phyloP scores from a whole-genome alignment of 192 early-diverging fungal genomes.

The Coemansia sp. region DNA sequence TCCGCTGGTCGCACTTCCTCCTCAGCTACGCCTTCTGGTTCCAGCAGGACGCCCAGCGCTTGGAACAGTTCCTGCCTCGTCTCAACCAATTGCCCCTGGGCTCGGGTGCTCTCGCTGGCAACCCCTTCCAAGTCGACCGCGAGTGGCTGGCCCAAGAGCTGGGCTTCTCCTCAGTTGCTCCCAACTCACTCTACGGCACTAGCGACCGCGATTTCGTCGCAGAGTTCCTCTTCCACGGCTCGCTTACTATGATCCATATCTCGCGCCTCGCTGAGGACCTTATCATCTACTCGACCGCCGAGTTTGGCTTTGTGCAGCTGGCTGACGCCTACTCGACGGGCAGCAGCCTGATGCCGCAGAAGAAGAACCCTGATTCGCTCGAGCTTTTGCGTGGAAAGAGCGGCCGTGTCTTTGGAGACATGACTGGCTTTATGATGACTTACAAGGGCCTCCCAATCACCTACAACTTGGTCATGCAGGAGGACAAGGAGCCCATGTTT shows the following conservation, averaged over 20 bases:
- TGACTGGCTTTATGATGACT: constrained; percentile 98
- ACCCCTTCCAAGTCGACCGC: constrained; percentile 96
- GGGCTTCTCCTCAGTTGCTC: constrained; percentile 80
- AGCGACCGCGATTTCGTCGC: constrained; percentile 97
- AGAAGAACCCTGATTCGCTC: constrained; percentile 97
- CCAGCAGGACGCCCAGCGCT: constrained; percentile 84
- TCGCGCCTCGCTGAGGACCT: constrained; percentile 91
- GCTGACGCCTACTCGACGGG: constrained; percentile 99
- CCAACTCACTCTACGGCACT: constrained; percentile 91
- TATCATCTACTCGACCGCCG: constrained; percentile 89
- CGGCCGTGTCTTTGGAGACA: constrained; percentile 94
- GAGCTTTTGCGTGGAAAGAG: constrained; percentile 96
- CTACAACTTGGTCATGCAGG: constrained; percentile 99
- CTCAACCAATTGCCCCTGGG: constrained; percentile 88
- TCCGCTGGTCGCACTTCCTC: constrained; percentile 94
- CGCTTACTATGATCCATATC: constrained; percentile 89
- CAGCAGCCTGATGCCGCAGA: constrained; percentile 98
- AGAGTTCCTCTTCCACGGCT: constrained; percentile 95
- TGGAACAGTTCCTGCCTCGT: constrained; percentile 79
- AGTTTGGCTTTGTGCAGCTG: constrained; percentile 93
- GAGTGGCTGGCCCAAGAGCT: constrained; percentile 85
- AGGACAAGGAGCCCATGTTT: constrained; percentile 99
- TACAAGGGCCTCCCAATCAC: constrained; percentile 96
- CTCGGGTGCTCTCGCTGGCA: constrained; percentile 92
- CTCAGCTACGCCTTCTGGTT: constrained; percentile 89